Percentiles rank a stretch among this genome's conserved stretches.
phyloP scores from a whole-genome alignment of 1,284 basidiomycete species.

The Apiotrichum gracile region DNA sequence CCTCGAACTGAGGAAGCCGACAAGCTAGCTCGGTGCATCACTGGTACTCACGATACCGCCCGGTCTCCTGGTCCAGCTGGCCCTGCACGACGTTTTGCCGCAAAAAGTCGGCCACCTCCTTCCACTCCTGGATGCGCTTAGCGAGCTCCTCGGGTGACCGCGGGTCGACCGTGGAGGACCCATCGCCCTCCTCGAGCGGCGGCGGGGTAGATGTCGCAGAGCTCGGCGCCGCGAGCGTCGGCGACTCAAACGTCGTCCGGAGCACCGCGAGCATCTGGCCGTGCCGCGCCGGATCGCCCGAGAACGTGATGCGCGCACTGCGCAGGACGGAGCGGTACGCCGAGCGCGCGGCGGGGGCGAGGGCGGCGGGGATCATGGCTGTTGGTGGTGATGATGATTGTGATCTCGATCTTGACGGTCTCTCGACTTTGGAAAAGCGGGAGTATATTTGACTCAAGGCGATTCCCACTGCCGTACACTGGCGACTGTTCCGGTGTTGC shows the following conservation, averaged over 20 bases:
- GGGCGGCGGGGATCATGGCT: conserved; percentile 28
- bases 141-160: conserved; percentile 25
- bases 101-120: conserved; percentile 41
- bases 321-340: conserved; percentile 42
- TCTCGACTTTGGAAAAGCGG: too few species aligned
- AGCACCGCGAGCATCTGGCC: conserved; percentile 27
- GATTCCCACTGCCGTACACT: too few species aligned
- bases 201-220: conserved; percentile 3
- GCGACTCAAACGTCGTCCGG: conserved; percentile 37
- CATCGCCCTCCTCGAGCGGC: conserved; percentile 7
- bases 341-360: conserved; percentile 34
- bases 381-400: neutral
- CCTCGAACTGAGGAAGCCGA: too few species aligned
- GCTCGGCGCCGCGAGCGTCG: conserved; percentile 31
- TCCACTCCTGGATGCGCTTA: conserved; percentile 43
- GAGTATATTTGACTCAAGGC: too few species aligned
- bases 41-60: conserved; percentile 31
- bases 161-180: conserved; percentile 12
- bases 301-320: conserved; percentile 40
- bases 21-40: neutral
- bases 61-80: conserved; percentile 25
- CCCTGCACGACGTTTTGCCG: conserved; percentile 46
- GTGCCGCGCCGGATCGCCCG: conserved; percentile 35
- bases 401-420: too few species aligned
- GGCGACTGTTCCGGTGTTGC: too few species aligned